A percentile compares a stretch with the other conserved stretches of the same genome.
These are phyloP conservation scores for Apiosordaria backusii DNA, from an alignment of 495 filamentous ascomycete genomes.

Conservation along the genomic window DNA sequence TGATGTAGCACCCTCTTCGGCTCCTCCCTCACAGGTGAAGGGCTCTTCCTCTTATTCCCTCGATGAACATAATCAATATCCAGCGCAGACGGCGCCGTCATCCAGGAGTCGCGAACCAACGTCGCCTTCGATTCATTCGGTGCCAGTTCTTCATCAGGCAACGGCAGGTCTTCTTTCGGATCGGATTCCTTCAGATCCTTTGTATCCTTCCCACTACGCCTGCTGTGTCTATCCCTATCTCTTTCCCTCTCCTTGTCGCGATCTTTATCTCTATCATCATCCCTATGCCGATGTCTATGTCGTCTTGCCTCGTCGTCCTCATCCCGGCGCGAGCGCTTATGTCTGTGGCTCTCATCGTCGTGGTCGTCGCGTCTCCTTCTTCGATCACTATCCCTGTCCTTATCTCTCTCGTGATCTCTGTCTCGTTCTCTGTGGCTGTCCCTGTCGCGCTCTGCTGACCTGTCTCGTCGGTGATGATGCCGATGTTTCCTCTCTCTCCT, in stretches of 20 bases:
- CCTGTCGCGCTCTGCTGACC: slow-evolving; percentile 37
- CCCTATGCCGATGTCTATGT: slow-evolving; percentile 27
- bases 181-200: slow-evolving; percentile 43
- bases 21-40: slow-evolving; percentile 56
- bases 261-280: slow-evolving; percentile 2
- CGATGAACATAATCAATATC: slow-evolving; percentile 84
- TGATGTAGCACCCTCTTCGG: slow-evolving; percentile 75
- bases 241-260: slow-evolving; percentile 18
- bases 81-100: slow-evolving; percentile 77
- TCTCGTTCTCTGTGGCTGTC: slow-evolving; percentile 32
- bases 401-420: slow-evolving; percentile 31
- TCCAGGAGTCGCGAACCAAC: slow-evolving; percentile 75
- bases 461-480: slow-evolving; percentile 42
- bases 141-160: slow-evolving; percentile 44
- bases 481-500: slow-evolving; percentile 42
- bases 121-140: slow-evolving; percentile 27
- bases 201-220: slow-evolving; percentile 22
- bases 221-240: slow-evolving; percentile 18
- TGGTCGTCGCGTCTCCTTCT: slow-evolving; percentile 35
- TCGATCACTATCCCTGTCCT: slow-evolving; percentile 12
- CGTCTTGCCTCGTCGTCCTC: slow-evolving; percentile 35
- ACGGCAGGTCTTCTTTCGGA: slow-evolving; percentile 45
- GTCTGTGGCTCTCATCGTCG: slow-evolving; percentile 39
- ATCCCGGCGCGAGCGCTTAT: slow-evolving; percentile 47
- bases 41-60: slow-evolving; percentile 48